Conservation (phyloP, 2,329 filamentous ascomycete genomes). For the Xylariaceae sp. region DNA sequence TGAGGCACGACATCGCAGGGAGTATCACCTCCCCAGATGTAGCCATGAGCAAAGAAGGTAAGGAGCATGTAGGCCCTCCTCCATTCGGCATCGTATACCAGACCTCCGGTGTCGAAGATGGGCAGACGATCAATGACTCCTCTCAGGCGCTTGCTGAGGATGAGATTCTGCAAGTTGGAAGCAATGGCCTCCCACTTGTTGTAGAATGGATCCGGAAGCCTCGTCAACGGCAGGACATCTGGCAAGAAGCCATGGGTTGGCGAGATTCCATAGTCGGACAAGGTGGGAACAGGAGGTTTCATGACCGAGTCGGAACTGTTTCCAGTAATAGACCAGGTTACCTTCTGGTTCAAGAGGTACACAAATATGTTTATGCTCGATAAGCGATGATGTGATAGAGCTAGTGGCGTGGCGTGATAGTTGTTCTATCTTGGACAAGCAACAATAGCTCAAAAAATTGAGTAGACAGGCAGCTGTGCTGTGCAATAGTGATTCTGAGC, state of each 20-base stretch:
- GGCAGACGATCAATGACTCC: constrained; percentile 76
- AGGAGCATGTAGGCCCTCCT: constrained; percentile 86
- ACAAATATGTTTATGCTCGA: not conserved
- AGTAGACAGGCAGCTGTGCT: too few species aligned
- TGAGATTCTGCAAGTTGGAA: constrained; percentile 79
- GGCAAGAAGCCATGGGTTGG: constrained; percentile 83
- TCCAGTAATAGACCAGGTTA: constrained; percentile 6
- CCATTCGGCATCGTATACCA: constrained; percentile 87
- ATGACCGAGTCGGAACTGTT: constrained; percentile 33
- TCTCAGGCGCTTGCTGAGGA: constrained; percentile 79
- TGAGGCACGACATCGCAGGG: constrained; percentile 77
- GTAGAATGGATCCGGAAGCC: constrained; percentile 86
- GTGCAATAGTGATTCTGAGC: too few species aligned
- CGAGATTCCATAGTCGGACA: constrained; percentile 78
- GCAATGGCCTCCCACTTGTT: constrained; percentile 88
- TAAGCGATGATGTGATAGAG: not conserved
- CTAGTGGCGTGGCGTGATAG: too few species aligned
- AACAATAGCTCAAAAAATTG: too few species aligned
- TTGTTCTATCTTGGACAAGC: too few species aligned
- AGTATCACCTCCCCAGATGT: constrained; percentile 90
- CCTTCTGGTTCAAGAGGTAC: too few species aligned
- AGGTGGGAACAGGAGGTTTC: constrained; percentile 58
- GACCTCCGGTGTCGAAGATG: constrained; percentile 74
- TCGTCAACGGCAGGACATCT: constrained; percentile 70
- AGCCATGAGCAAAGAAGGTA: constrained; percentile 87